Base-by-base conservation (phyloP, 805 yeast genomes). In the Wickerhamiella slavikovae region DNA sequence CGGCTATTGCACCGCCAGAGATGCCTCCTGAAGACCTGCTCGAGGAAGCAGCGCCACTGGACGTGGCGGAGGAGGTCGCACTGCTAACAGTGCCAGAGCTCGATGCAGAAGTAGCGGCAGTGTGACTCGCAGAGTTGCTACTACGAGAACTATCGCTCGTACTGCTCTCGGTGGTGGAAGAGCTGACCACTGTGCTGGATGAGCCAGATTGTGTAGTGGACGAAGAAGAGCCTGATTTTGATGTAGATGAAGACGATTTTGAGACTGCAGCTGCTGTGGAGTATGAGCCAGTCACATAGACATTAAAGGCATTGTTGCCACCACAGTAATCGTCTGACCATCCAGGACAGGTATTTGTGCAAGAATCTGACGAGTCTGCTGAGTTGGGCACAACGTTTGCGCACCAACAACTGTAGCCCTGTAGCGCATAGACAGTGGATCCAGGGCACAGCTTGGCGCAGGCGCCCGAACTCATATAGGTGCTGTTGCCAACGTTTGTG, bases 241-340 rank as follows among this genome's bases (percentile, higher is more conserved):
- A 12, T 5, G 24, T 5, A 6, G 12, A 7, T 11, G 24, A 10
- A 11, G 26, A 11, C 10, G 17, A 13, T 6, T 6, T 5, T 4
- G 17, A 10, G 9, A 6, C 17, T 6, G 17, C 26, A 5, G 11
- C 14, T 5, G 11, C 14, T 4, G 17, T 13, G 8, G 15, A 6
- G 26, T 11, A n/a, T 8, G 17, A 15, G n/a, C 24, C 32, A 16
- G 28, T 29, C 5, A 39, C 30, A 42, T 45, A 49, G 41, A 54
- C 40, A 34, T 47, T 30, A 46, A 35, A 49, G 39, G 61, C 60
- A 31, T 60, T 61, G 17, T 47, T 40, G 19, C 75, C 76, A 38
- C 82, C 82, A 50, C 93, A 78, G 7, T 36, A 52, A 31, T 72
- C 74, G 3, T 39, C 25, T 7, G 67, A 64, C 49, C 62, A 79